Percentiles rank a stretch among this genome's conserved stretches.
phyloP scores from a whole-genome alignment of 2,329 filamentous ascomycete species.

The Aphanoascus verrucosus region DNA sequence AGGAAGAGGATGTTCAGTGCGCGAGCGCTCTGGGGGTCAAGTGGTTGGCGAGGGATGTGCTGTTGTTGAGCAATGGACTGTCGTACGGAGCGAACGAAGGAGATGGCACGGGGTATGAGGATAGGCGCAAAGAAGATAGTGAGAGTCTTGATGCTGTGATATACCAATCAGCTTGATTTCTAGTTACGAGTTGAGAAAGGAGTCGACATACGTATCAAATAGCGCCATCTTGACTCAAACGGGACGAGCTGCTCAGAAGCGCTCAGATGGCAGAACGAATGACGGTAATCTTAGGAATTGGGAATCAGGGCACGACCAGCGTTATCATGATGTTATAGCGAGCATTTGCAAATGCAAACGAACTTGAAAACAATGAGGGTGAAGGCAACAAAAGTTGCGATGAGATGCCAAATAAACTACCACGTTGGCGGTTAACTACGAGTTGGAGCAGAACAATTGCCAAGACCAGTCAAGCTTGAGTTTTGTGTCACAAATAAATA shows the following conservation, averaged over 20 bases:
- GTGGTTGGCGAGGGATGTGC: slow-evolving; percentile 29
- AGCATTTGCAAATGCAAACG: too few relatives aligned
- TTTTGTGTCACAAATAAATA: too few relatives aligned
- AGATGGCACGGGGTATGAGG: slow-evolving; percentile 31
- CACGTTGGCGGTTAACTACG: slow-evolving; percentile 4
- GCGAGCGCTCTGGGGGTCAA: slow-evolving; percentile 27
- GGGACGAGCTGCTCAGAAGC: background rate
- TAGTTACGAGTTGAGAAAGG: background rate
- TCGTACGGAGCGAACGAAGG: slow-evolving; percentile 29
- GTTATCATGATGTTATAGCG: too few relatives aligned
- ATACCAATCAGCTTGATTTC: background rate
- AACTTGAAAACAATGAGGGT: too few relatives aligned
- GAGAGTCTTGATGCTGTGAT: slow-evolving; percentile 33
- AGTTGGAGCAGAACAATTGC: background rate
- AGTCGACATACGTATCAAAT: slow-evolving; percentile 16
- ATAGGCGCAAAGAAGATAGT: slow-evolving; percentile 36
- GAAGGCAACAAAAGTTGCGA: background rate
- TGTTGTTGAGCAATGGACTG: slow-evolving; percentile 22
- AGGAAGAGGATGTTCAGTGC: slow-evolving; percentile 44
- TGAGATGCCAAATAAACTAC: background rate
- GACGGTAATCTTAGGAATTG: too few relatives aligned
- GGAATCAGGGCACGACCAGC: background rate
- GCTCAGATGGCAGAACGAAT: background rate
- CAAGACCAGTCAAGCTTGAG: background rate
- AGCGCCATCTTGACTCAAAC: slow-evolving; percentile 13